Evolutionary conservation across 768 basidiomycete species (phyloP).

Genomic region (Suillus decipiens): DNA sequence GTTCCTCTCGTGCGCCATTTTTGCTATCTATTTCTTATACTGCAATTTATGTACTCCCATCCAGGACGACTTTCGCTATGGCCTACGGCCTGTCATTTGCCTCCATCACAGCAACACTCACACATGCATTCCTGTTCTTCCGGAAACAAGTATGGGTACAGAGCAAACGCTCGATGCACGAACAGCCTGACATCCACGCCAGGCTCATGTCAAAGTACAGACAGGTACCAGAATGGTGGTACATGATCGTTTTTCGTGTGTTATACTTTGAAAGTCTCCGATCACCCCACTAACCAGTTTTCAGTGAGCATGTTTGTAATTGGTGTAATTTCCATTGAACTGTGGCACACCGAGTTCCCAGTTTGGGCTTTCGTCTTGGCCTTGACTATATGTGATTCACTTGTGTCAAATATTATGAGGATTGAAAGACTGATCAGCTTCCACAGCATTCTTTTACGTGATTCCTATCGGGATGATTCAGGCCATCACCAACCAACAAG

Average conservation of each 20-base stretch:
- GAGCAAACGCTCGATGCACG: conserved; percentile 66
- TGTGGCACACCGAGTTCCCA: conserved; percentile 43
- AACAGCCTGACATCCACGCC: conserved; percentile 72
- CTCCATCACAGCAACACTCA: conserved; percentile 71
- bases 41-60: conserved; percentile 18
- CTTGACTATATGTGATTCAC: conserved; percentile 18
- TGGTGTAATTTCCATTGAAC: conserved; percentile 36
- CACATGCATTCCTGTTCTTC: conserved; percentile 74
- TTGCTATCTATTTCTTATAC: conserved; percentile 22
- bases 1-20: conserved; percentile 48
- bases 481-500: conserved; percentile 72
- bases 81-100: conserved; percentile 85
- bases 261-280: conserved; percentile 4
- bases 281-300: conserved; percentile 8
- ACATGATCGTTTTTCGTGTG: conserved; percentile 40
- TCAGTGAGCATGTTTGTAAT: conserved; percentile 34
- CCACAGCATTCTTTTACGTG: conserved; percentile 31
- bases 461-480: conserved; percentile 45
- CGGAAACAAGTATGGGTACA: conserved; percentile 79
- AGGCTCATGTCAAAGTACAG: conserved; percentile 46
- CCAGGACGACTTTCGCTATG: conserved; percentile 65
- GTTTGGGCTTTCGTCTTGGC: conserved; percentile 39
- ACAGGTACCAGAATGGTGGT: conserved; percentile 59
- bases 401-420: background rate
- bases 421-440: background rate